Evolutionary conservation across 176 grass and related monocot species (phyloP).

Genomic region (Calamus simplicifolius): DNA sequence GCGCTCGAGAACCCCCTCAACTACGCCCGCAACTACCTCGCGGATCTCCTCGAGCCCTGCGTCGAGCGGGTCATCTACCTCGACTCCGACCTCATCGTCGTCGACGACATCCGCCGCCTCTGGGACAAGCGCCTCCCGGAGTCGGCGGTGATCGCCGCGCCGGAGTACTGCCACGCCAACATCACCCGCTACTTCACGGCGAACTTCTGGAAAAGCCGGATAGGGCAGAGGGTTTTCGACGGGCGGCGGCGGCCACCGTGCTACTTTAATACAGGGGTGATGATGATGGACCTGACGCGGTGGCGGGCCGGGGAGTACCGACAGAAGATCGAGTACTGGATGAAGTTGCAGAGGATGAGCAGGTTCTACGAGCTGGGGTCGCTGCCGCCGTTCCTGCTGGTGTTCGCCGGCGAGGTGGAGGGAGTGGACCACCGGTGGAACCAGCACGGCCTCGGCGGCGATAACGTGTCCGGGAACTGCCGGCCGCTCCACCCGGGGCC

Average conservation of each 20-base stretch:
- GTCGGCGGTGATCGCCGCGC: constrained; percentile 53
- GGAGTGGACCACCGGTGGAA: constrained; percentile 63
- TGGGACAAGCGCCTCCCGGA: no score
- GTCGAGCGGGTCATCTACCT: constrained; percentile 73
- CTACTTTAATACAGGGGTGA: constrained; percentile 99
- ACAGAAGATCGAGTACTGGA: constrained; percentile 53
- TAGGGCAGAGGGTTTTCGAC: constrained; percentile 44
- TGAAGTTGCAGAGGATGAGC: constrained; percentile 58
- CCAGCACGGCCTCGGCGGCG: constrained; percentile 72
- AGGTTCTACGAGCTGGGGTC: constrained; percentile 77
- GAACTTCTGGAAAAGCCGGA: constrained; percentile 57
- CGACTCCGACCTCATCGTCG: constrained; percentile 79
- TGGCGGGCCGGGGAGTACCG: constrained; percentile 29
- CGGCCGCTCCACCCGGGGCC: constrained; percentile 57
- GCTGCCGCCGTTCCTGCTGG: constrained; percentile 55
- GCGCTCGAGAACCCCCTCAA: constrained; percentile 93
- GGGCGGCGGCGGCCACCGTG: constrained; percentile 45
- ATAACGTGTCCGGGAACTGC: constrained; percentile 64
- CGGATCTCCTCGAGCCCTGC: constrained; percentile 45
- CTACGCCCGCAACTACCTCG: constrained; percentile 91
- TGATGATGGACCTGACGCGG: constrained; percentile 69
- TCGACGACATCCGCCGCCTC: constrained; percentile 37
- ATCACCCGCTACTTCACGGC: constrained; percentile 84
- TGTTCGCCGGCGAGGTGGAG: constrained; percentile 77
- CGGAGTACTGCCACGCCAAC: constrained; percentile 98